phyloP scores from a whole-genome alignment of 2,329 filamentous ascomycete species.

The Metarhizium anisopliae region DNA sequence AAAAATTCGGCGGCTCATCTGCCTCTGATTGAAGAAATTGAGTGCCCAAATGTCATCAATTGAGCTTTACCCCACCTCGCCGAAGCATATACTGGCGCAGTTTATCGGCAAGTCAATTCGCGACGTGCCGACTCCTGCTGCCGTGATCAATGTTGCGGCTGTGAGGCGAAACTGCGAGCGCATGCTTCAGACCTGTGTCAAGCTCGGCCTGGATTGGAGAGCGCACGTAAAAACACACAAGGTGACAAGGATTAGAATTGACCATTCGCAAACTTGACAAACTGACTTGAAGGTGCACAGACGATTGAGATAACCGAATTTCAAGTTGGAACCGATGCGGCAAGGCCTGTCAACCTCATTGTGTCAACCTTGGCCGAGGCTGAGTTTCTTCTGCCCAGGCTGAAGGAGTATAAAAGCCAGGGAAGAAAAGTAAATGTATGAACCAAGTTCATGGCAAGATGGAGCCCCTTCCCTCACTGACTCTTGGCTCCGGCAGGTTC shows the following conservation, averaged over 20 bases:
- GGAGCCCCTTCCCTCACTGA: neutral
- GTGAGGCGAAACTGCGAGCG: constrained; percentile 58
- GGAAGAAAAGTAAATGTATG: constrained; percentile 51
- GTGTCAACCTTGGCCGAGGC: constrained; percentile 69
- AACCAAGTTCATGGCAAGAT: neutral
- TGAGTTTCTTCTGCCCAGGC: constrained; percentile 53
- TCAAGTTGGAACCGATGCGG: constrained; percentile 53
- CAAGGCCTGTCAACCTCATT: constrained; percentile 49
- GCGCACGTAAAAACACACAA: constrained; percentile 83
- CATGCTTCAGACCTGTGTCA: constrained; percentile 57
- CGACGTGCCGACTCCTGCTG: constrained; percentile 56
- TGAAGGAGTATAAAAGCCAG: constrained; percentile 46
- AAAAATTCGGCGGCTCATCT: no score
- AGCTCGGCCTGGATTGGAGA: constrained; percentile 57
- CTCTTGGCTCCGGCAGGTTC: constrained; percentile 32
- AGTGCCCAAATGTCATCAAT: constrained; percentile 10
- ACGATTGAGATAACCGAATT: constrained; percentile 57
- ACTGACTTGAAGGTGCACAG: constrained; percentile 27
- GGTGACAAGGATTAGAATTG: constrained; percentile 29
- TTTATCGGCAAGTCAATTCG: constrained; percentile 49
- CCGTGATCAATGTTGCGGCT: constrained; percentile 59
- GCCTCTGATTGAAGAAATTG: neutral
- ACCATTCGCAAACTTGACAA: neutral
- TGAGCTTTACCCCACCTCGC: constrained; percentile 14
- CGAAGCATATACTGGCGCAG: constrained; percentile 13